Evolutionary conservation across 148 eudicot genomes (phyloP).

Genomic region (Rheum nobile): DNA sequence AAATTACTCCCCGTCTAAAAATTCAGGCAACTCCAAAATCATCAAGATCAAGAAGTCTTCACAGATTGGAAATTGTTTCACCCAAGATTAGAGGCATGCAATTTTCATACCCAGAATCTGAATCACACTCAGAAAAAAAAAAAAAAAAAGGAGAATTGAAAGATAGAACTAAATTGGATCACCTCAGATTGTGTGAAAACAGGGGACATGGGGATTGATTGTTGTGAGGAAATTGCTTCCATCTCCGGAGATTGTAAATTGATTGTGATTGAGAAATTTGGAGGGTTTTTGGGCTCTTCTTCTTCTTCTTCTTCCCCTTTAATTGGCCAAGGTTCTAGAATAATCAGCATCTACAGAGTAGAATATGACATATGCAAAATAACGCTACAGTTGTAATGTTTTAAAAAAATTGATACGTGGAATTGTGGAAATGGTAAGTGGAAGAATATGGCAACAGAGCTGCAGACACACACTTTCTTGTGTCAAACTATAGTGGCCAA

Average conservation of each 20-base stretch:
- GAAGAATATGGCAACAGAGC: not conserved
- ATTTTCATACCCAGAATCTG: not conserved
- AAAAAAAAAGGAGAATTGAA: not conserved
- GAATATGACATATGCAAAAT: not conserved
- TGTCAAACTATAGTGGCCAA: too few relatives aligned
- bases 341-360: not conserved
- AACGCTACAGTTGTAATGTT: not conserved
- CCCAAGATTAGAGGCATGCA: not conserved
- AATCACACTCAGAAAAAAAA: not conserved
- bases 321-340: not conserved
- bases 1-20: not conserved
- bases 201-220: not conserved
- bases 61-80: not conserved
- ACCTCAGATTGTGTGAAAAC: slow-evolving; percentile 2
- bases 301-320: not conserved
- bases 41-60: not conserved
- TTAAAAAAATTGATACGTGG: not conserved
- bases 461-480: too few relatives aligned
- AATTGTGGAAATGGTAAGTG: not conserved
- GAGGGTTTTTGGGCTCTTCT: not conserved
- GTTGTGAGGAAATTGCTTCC: not conserved
- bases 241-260: not conserved
- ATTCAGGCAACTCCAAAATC: not conserved
- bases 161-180: not conserved
- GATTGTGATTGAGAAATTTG: not conserved